phyloP scores from a whole-genome alignment of 2,329 filamentous ascomycete genomes.

The Madurella fahalii region DNA sequence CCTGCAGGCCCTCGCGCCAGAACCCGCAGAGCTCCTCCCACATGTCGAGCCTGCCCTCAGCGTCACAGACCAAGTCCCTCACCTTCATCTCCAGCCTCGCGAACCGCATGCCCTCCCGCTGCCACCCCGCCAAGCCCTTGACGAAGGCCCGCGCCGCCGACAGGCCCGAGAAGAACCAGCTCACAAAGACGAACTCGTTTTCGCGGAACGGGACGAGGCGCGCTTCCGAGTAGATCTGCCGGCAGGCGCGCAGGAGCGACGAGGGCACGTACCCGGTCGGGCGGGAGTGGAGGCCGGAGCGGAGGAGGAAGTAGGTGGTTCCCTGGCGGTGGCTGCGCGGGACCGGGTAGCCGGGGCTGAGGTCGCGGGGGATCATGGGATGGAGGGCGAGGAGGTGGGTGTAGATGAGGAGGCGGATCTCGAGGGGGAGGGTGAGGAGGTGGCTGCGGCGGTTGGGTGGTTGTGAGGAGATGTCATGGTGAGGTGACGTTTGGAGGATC shows the following conservation, averaged over 20 bases:
- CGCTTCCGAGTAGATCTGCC: conserved; percentile 42
- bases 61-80: conserved; percentile 32
- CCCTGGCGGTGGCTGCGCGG: conserved; percentile 22
- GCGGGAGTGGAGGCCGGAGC: background rate
- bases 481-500: too few relatives aligned
- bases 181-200: conserved; percentile 46
- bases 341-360: conserved; percentile 37
- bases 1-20: conserved; percentile 35
- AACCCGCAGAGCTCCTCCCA: conserved; percentile 36
- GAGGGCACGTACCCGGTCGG: conserved; percentile 38
- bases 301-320: conserved; percentile 31
- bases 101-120: conserved; percentile 38
- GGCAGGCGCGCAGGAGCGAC: conserved; percentile 36
- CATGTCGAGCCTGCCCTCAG: conserved; percentile 25
- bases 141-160: conserved; percentile 39
- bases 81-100: conserved; percentile 40
- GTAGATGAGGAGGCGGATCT: conserved; percentile 47
- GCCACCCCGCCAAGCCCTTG: conserved; percentile 37
- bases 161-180: conserved; percentile 44
- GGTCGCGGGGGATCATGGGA: conserved; percentile 37
- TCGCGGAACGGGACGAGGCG: conserved; percentile 37
- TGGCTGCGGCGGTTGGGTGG: conserved; percentile 1
- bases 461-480: too few relatives aligned
- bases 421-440: conserved; percentile 39
- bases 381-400: conserved; percentile 37